Base-by-base conservation (phyloP, 192 early-diverging fungal genomes). In the Pilobolus umbonatus region DNA sequence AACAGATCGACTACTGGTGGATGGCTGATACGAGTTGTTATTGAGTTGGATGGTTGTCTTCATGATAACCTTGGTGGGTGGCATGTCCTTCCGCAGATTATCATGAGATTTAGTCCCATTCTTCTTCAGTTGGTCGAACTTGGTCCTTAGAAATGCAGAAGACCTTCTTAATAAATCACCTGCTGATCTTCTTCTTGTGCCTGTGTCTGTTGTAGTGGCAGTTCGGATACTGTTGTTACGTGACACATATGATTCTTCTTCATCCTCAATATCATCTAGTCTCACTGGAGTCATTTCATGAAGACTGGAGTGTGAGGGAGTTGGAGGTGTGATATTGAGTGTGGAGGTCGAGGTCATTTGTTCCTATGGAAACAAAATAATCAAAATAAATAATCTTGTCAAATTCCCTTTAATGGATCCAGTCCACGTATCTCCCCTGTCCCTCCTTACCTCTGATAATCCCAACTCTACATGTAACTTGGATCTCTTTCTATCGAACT, bases 401-500 rank as follows among this genome's bases (percentile, higher is more conserved):
- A 57, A 57, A 44, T 57, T 57, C 26, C 39, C 34, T 25, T 35
- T 36, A 46, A 34, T 43, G 30, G 44, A 46, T 46, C 25, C 25
- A 31, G 19, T 28, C 45, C 43, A 47, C 32, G 31, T 17, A 26
- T 28, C 25, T 30, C 35, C 4, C 35, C n/a, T 34, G 5, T 24
- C n/a, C 24, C 40, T 49, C 4, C 10, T 42, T 40, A 61, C 60
- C 14, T 61, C 36, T 38, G 45, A 22, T 29, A 38, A 46, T 15
- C 35, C 48, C 29, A 66, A 51, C 30, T 66, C 64, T 9, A 28
- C 25, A 22, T 58, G 56, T 22, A 66, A 21, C 25, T 45, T 49
- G 14, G 64, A 60, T 25, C 58, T 52, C 31, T 39, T 67, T 22
- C 48, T 67, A 49, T 67, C 65, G 26, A 67, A 67, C 32, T 55